phyloP scores from a whole-genome alignment of 331 rosid genomes.

The Malus hybrid region DNA sequence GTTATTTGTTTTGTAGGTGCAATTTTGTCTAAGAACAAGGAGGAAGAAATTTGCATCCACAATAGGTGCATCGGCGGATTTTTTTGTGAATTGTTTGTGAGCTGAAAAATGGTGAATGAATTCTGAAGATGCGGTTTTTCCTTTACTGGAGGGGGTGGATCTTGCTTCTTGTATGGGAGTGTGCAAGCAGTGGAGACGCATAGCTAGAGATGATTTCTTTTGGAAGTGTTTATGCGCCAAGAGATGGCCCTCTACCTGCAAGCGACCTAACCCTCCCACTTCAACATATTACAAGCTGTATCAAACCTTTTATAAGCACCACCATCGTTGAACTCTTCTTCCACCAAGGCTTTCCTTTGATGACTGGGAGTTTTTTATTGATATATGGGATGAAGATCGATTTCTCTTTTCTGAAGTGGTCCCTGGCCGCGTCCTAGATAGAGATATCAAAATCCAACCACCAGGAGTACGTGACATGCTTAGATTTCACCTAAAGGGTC shows the following conservation, averaged over 20 bases:
- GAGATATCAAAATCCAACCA: conserved; percentile 39
- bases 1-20: too few relatives aligned
- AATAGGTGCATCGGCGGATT: not conserved
- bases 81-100: not conserved
- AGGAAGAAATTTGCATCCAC: too few relatives aligned
- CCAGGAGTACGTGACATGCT: conserved; percentile 49
- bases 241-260: conserved; percentile 91
- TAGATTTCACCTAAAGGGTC: conserved; percentile 40
- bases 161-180: conserved; percentile 76
- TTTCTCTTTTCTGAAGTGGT: conserved; percentile 66
- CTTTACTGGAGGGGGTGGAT: conserved; percentile 65
- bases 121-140: conserved; percentile 63
- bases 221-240: conserved; percentile 81
- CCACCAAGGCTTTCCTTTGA: conserved; percentile 72
- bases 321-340: conserved; percentile 36
- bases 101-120: conserved; percentile 42
- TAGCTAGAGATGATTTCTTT: conserved; percentile 70
- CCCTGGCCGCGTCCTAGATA: conserved; percentile 51
- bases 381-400: conserved; percentile 53
- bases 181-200: conserved; percentile 63
- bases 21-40: too few relatives aligned
- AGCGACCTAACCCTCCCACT: conserved; percentile 49
- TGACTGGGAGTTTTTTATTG: conserved; percentile 72
- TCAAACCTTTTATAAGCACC: conserved; percentile 50
- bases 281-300: conserved; percentile 49